phyloP scores from a whole-genome alignment of 1,139 yeast genomes.

The Pichia sp. region DNA sequence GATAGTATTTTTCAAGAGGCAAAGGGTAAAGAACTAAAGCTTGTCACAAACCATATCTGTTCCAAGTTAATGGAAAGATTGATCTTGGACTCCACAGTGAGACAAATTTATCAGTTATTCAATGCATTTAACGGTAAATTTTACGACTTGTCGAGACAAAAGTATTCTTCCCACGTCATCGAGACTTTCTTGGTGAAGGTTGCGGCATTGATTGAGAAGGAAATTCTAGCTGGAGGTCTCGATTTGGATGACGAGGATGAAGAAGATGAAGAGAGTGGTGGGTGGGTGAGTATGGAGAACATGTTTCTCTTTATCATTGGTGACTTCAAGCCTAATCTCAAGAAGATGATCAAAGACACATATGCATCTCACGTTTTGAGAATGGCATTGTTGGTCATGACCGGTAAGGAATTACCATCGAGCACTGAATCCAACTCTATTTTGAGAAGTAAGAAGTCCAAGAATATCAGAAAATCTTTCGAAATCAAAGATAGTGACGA shows the following conservation, averaged over 20 bases:
- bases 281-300: conserved; percentile 50
- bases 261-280: conserved; percentile 29
- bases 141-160: conserved; percentile 72
- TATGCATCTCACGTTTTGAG: conserved; percentile 88
- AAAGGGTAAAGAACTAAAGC: conserved; percentile 81
- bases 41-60: conserved; percentile 91
- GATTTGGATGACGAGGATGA: conserved; percentile 22
- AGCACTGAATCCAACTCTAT: conserved; percentile 65
- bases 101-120: conserved; percentile 60
- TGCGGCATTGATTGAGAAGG: conserved; percentile 74
- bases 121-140: conserved; percentile 65
- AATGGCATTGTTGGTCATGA: conserved; percentile 57
- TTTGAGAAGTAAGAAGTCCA: conserved; percentile 77
- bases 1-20: conserved; percentile 79
- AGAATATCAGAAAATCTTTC: conserved; percentile 88
- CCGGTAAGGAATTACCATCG: conserved; percentile 80
- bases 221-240: conserved; percentile 33
- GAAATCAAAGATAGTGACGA: conserved; percentile 75
- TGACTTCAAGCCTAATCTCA: conserved; percentile 57
- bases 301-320: conserved; percentile 56
- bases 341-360: conserved; percentile 58
- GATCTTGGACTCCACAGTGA: conserved; percentile 56
- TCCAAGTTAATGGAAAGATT: conserved; percentile 88
- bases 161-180: conserved; percentile 88
- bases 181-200: conserved; percentile 76